A percentile compares a stretch with the other conserved stretches of the same genome.
Evolutionary conservation across 257 asterid species (phyloP).

Genomic region (Solanum ossicruentum): DNA sequence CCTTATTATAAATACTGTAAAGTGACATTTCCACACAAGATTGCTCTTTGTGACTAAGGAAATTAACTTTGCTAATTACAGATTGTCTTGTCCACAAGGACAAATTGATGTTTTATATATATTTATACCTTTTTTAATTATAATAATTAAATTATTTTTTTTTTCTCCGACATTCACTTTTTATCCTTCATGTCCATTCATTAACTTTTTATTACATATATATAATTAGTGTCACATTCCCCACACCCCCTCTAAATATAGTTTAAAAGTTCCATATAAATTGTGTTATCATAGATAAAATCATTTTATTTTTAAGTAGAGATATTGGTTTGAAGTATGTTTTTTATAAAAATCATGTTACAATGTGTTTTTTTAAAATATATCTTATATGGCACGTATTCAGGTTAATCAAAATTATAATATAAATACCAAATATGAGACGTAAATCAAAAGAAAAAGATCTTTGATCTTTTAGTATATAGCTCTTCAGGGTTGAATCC

Average conservation of each 20-base stretch:
- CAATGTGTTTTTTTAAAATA: neutral
- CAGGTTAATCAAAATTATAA: neutral
- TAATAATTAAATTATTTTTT: neutral
- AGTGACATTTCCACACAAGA: neutral
- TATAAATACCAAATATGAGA: accelerated
- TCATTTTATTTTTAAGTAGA: neutral
- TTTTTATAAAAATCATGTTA: accelerated
- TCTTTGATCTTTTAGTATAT: neutral
- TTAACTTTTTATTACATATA: neutral
- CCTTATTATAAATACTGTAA: neutral
- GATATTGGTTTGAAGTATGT: neutral
- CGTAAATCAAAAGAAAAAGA: neutral
- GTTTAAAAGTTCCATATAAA: neutral
- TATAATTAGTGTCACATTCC: neutral
- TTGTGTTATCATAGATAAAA: neutral
- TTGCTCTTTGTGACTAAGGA: neutral
- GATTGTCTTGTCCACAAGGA: neutral
- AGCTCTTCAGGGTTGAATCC: neutral
- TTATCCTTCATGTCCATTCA: neutral
- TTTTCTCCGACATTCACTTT: neutral
- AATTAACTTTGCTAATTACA: neutral
- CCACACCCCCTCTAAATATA: neutral
- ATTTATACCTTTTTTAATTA: neutral
- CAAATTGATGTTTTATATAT: neutral
- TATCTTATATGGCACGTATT: accelerated